Percentiles rank a stretch among this genome's conserved stretches.
Conservation (phyloP, 257 asterid genomes). For the Phtheirospermum japonicum region DNA sequence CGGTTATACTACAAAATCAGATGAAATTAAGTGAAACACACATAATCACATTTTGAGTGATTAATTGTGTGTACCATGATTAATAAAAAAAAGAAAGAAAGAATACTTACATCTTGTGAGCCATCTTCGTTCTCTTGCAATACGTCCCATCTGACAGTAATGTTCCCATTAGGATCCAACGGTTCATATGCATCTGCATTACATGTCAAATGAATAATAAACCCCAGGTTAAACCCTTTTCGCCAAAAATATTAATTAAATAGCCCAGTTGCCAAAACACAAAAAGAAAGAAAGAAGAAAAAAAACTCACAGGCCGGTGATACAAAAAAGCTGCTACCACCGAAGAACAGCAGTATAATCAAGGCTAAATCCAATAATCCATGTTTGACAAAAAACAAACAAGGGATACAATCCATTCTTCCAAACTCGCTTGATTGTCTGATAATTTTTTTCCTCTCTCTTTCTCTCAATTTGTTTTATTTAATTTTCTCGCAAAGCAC, state of each 20-base stretch:
- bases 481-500: too few relatives aligned
- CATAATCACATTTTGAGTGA: too few relatives aligned
- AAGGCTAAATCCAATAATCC: too few relatives aligned
- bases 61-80: background rate
- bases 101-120: constrained; percentile 46
- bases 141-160: constrained; percentile 77
- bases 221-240: background rate
- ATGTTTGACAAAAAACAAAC: too few relatives aligned
- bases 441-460: too few relatives aligned
- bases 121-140: constrained; percentile 36
- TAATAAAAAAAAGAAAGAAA: background rate
- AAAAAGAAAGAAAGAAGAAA: background rate
- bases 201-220: background rate
- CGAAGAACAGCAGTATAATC: constrained; percentile 20
- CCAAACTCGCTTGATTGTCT: too few relatives aligned
- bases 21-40: too few relatives aligned
- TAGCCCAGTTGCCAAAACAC: background rate
- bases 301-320: constrained; percentile 46
- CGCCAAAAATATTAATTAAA: background rate
- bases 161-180: constrained; percentile 77
- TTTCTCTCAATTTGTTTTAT: too few relatives aligned
- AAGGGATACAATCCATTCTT: too few relatives aligned
- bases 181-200: constrained; percentile 83
- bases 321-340: constrained; percentile 22
- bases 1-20: too few relatives aligned